Conservation (phyloP, 768 basidiomycete genomes). For the Coprinellus micaceus region DNA sequence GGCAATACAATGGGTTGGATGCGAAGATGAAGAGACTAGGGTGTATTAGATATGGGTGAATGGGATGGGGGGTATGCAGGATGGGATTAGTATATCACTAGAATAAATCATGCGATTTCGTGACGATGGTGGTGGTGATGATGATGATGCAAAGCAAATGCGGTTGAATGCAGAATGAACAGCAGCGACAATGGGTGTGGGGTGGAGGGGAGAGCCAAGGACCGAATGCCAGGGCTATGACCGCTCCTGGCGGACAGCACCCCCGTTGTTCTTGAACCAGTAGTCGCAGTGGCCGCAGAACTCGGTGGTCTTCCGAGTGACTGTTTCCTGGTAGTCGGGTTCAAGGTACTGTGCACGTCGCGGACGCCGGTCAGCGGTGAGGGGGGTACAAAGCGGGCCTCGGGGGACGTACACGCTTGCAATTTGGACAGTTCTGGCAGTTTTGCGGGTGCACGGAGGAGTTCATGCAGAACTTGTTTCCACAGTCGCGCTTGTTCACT, state of each 20-base stretch:
- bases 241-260: slow-evolving; percentile 34
- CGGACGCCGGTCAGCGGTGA: slow-evolving; percentile 6
- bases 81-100: slow-evolving; percentile 7
- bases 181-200: slow-evolving; percentile 2
- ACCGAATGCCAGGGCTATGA: slow-evolving; percentile 7
- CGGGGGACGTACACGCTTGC: slow-evolving; percentile 38
- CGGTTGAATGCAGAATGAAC: neutral
- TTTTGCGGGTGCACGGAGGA: slow-evolving; percentile 28
- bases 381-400: slow-evolving; percentile 9
- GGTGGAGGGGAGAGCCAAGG: neutral
- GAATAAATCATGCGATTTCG: slow-evolving; percentile 2
- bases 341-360: slow-evolving; percentile 53
- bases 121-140: slow-evolving; percentile 4
- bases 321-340: slow-evolving; percentile 63
- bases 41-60: neutral
- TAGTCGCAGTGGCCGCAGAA: slow-evolving; percentile 59
- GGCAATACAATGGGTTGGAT: neutral
- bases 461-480: slow-evolving; percentile 38
- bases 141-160: slow-evolving; percentile 6
- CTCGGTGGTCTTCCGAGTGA: slow-evolving; percentile 46
- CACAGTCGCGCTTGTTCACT: slow-evolving; percentile 54
- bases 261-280: slow-evolving; percentile 49
- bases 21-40: neutral
- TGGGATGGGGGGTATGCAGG: slow-evolving; percentile 1
- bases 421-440: slow-evolving; percentile 39